Percentiles rank a stretch among this genome's conserved stretches.
Conservation (phyloP, 1,139 yeast species). For the Suhomyces taliae region DNA sequence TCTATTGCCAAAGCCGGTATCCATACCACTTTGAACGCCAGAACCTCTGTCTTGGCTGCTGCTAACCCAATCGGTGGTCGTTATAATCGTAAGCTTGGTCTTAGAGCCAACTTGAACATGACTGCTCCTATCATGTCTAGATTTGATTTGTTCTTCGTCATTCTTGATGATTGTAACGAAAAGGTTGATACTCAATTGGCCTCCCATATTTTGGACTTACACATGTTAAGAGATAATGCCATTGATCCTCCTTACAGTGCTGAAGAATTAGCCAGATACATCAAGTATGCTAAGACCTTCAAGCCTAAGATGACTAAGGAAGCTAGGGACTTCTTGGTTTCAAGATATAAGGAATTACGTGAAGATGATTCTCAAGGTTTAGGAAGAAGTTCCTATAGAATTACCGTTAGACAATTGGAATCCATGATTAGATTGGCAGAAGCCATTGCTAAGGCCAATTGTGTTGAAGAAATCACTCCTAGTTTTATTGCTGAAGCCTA, state of each 20-base stretch:
- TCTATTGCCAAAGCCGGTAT: constrained; percentile 98
- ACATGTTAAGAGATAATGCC: constrained; percentile 88
- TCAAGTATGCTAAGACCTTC: constrained; percentile 90
- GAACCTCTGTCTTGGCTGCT: constrained; percentile 95
- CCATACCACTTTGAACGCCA: constrained; percentile 94
- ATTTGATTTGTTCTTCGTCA: constrained; percentile 92
- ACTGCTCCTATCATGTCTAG: constrained; percentile 99
- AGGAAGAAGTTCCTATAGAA: constrained; percentile 84
- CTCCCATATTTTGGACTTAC: constrained; percentile 87
- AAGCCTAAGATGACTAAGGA: constrained; percentile 84
- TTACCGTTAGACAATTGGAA: constrained; percentile 95
- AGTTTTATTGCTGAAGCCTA: constrained; percentile 92
- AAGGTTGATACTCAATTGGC: constrained; percentile 88
- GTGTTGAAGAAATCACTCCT: constrained; percentile 86
- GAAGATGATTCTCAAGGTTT: constrained; percentile 91
- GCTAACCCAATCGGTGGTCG: constrained; percentile 98
- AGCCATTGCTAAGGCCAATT: constrained; percentile 96
- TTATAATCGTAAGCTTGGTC: constrained; percentile 81
- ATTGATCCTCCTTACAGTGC: constrained; percentile 88
- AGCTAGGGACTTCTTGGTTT: constrained; percentile 76
- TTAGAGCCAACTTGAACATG: constrained; percentile 88
- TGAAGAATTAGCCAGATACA: constrained; percentile 84
- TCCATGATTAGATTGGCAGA: constrained; percentile 91
- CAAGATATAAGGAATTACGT: constrained; percentile 83
- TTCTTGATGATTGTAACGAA: constrained; percentile 93